phyloP scores from a whole-genome alignment of 2,329 filamentous ascomycete species.

The Ilyonectria robusta region DNA sequence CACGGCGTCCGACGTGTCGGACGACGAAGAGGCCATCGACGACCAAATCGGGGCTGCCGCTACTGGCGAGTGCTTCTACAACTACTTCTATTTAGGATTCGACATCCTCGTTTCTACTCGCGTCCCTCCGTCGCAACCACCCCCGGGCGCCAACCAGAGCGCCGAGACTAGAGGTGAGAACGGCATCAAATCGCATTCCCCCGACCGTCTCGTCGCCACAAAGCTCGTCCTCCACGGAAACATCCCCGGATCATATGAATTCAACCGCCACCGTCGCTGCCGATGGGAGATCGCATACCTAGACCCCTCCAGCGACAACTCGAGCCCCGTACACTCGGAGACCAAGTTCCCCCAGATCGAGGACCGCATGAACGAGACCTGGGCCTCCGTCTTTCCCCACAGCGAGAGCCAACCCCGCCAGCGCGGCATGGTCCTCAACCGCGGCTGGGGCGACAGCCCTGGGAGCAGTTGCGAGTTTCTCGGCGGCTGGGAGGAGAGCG shows the following conservation, averaged over 20 bases:
- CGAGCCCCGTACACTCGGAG: conserved; percentile 77
- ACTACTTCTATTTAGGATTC: conserved; percentile 97
- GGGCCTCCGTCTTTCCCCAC: conserved; percentile 76
- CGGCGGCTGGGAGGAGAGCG: conserved; percentile 87
- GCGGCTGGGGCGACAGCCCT: conserved; percentile 92
- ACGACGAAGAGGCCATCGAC: conserved; percentile 70
- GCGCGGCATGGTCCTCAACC: conserved; percentile 88
- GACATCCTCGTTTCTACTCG: conserved; percentile 92
- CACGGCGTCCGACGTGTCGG: conserved; percentile 78
- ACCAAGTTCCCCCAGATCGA: conserved; percentile 83
- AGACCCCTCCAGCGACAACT: conserved; percentile 58
- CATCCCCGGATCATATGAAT: conserved; percentile 94
- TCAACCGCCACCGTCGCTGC: conserved; percentile 92
- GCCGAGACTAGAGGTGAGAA: conserved; percentile 44
- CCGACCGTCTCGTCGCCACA: conserved; percentile 83
- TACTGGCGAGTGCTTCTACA: conserved; percentile 89
- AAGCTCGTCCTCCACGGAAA: conserved; percentile 97
- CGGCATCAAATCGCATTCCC: conserved; percentile 58
- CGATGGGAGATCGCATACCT: conserved; percentile 84
- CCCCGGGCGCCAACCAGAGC: conserved; percentile 56
- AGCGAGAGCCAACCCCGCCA: conserved; percentile 66
- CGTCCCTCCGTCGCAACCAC: conserved; percentile 73
- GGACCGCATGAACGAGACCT: conserved; percentile 75
- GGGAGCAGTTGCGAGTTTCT: conserved; percentile 90
- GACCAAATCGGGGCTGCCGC: conserved; percentile 68